These are phyloP conservation scores for Pseudocohnilembus persalinus DNA, from an alignment of 169 alveolate species.

Conservation along the genomic window DNA sequence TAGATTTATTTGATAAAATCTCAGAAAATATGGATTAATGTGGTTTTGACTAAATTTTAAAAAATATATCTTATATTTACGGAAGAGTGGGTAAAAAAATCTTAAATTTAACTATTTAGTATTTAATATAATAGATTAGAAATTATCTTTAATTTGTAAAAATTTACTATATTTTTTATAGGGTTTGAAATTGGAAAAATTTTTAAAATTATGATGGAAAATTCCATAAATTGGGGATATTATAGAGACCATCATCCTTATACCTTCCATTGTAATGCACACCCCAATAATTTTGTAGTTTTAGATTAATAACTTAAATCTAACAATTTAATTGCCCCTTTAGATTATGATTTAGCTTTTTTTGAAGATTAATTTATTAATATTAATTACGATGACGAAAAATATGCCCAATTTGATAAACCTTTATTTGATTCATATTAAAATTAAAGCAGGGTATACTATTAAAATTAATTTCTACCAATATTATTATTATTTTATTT, in stretches of 20 bases:
- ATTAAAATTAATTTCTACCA: too few species aligned
- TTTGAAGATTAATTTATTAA: conserved; percentile 50
- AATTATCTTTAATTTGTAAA: background rate
- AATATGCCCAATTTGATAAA: conserved; percentile 47
- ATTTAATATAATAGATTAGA: too few species aligned
- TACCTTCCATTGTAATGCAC: conserved; percentile 77
- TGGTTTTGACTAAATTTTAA: background rate
- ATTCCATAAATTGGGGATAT: conserved; percentile 76
- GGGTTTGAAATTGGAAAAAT: conserved; percentile 76
- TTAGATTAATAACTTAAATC: conserved; percentile 21
- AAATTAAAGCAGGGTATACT: conserved; percentile 17
- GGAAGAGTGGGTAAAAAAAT: background rate
- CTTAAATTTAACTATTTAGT: too few species aligned
- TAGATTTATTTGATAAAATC: background rate
- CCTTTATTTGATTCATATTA: background rate
- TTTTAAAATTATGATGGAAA: conserved; percentile 64
- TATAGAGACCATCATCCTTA: conserved; percentile 72
- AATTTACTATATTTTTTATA: conserved; percentile 33
- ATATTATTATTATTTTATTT: too few species aligned
- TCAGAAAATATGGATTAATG: background rate
- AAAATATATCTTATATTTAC: background rate
- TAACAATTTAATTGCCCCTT: conserved; percentile 63
- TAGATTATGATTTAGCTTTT: conserved; percentile 81
- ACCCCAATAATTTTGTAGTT: conserved; percentile 72
- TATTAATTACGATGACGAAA: conserved; percentile 40